Evolutionary conservation across 345 rosid species (phyloP), one percentile per base, ranked within the genome.

Genomic region (Eucalyptus viminalis): DNA sequence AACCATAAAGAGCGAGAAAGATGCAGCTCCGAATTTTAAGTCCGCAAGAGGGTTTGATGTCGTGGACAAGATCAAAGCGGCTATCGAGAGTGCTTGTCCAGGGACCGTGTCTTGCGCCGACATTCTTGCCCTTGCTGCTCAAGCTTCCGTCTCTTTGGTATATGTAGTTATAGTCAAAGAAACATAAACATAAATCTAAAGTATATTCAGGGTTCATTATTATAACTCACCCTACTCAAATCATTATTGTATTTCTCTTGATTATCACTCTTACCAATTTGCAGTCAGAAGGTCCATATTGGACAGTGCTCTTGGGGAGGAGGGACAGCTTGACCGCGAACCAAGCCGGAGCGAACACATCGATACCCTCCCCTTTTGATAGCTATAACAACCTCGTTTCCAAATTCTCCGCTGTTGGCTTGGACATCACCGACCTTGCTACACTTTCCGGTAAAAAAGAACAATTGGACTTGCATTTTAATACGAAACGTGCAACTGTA

Each of bases 31-130:
- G 0, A 96, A 95, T 37, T 88, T 56, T 2, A 94, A 94, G 89
- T 95, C 98, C 6, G 15, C 93, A 3, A 90, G 96, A 90, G 99
- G 99, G 21, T 96, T 96, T 45, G 29, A 89, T 49, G 96, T 96
- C 16, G 96, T 96, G 6, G 99, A 96, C 91, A 88, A 91, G 89
- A 94, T 96, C 80, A 96, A 96, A 86, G 92, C 95, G 14, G 95
- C 96, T 12, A 90, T 95, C 4, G 99, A 96, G 86, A 93, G 89
- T 40, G 90, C 95, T 81, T 96, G 99, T 87, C 94, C 97, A 6
- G 95, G 95, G 12, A 88, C 94, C 72, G 99, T 96, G 86, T 96
- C 98, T 56, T 96, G 99, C 85, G 95, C 98, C 12, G 98, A 96
- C 90, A 81, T 96, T 83, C 93, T 96, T 11, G 96, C 98, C 80